Evolutionary conservation across 1,284 basidiomycete genomes (phyloP).

Genomic region (Puccinia horiana): DNA sequence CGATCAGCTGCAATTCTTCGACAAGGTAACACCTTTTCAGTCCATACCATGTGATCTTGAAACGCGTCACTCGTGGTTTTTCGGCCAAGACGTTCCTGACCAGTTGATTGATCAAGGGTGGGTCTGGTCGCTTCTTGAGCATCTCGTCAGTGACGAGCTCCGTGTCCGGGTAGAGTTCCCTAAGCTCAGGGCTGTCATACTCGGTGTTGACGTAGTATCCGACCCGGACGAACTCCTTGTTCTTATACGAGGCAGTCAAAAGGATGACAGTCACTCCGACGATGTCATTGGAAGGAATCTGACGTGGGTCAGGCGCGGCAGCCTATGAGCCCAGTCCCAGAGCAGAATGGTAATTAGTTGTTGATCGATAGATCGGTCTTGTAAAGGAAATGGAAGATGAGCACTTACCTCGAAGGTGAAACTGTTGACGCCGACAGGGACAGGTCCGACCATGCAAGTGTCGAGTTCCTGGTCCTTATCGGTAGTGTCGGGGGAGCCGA

Average conservation of each 20-base stretch:
- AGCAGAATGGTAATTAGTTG: too few species aligned
- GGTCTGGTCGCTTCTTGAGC: constrained; percentile 52
- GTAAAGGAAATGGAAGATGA: background rate
- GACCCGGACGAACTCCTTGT: constrained; percentile 96
- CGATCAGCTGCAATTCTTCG: background rate
- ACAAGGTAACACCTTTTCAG: background rate
- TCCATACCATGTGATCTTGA: constrained; percentile 61
- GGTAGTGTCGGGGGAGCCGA: constrained; percentile 87
- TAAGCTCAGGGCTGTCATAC: constrained; percentile 90
- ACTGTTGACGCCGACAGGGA: constrained; percentile 89
- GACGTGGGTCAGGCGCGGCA: constrained; percentile 65
- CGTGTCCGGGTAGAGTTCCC: constrained; percentile 68
- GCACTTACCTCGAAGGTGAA: constrained; percentile 80
- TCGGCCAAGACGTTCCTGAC: constrained; percentile 80
- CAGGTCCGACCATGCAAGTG: constrained; percentile 74
- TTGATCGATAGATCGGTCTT: constrained; percentile 1
- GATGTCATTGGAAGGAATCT: constrained; percentile 79
- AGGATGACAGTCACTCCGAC: constrained; percentile 88
- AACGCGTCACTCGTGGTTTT: constrained; percentile 90
- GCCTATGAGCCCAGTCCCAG: constrained; percentile 58
- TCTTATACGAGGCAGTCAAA: constrained; percentile 82
- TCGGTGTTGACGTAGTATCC: constrained; percentile 99
- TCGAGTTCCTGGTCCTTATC: constrained; percentile 94
- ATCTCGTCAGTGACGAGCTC: constrained; percentile 63
- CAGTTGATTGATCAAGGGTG: constrained; percentile 67